phyloP scores from a whole-genome alignment of 1,284 basidiomycete species.

The Xerocomus nothofagi region DNA sequence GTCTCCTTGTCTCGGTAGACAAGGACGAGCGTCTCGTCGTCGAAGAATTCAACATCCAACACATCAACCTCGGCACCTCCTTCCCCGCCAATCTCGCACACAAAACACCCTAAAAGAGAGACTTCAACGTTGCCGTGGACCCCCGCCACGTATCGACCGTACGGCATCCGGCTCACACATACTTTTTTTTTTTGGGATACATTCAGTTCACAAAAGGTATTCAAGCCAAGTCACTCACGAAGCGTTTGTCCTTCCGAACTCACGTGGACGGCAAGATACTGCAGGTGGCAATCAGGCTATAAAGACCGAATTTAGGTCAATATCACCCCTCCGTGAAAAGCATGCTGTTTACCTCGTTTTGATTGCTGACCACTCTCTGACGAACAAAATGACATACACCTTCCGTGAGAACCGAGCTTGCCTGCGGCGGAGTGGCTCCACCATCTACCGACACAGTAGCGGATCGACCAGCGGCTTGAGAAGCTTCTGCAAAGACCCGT shows the following conservation, averaged over 20 bases:
- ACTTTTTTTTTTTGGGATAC: conserved; percentile 47
- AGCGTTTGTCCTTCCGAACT: conserved; percentile 26
- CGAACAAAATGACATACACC: conserved; percentile 42
- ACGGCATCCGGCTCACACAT: conserved; percentile 51
- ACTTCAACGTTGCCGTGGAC: conserved; percentile 43
- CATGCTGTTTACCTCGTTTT: conserved; percentile 47
- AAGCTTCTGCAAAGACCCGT: conserved; percentile 60
- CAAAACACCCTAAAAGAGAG: conserved; percentile 52
- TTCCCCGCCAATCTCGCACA: conserved; percentile 40
- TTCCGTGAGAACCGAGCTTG: conserved; percentile 28
- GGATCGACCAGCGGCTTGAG: conserved; percentile 62
- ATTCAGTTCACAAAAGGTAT: conserved; percentile 38
- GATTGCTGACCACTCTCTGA: conserved; percentile 49
- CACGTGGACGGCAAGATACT: conserved; percentile 47
- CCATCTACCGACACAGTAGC: conserved; percentile 45
- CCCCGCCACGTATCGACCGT: conserved; percentile 41
- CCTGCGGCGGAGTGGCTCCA: conserved; percentile 30
- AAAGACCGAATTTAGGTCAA: conserved; percentile 29
- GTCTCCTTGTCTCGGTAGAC: conserved; percentile 46
- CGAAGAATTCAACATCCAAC: conserved; percentile 72
- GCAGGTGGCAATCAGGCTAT: conserved; percentile 43
- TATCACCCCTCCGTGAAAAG: conserved; percentile 29
- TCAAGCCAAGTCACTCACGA: conserved; percentile 31
- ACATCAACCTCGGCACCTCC: conserved; percentile 44
- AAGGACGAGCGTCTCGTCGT: conserved; percentile 65